Evolutionary conservation across 345 rosid species (phyloP).

Genomic region (Pistacia atlantica): DNA sequence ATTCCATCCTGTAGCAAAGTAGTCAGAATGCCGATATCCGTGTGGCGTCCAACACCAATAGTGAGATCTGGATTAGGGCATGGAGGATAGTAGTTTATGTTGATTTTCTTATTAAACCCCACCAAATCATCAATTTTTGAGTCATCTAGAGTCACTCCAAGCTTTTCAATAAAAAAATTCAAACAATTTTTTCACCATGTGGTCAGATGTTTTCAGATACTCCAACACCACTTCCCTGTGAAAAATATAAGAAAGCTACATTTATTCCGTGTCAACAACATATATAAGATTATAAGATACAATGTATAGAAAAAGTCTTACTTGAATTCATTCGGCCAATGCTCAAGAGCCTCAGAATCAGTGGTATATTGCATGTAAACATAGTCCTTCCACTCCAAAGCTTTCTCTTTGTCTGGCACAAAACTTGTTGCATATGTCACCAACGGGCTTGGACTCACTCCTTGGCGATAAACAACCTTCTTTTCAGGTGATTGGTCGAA

Average conservation of each 20-base stretch:
- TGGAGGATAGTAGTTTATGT: constrained; percentile 64
- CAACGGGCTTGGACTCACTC: constrained; percentile 48
- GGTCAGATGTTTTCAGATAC: constrained; percentile 42
- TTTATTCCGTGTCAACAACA: too few species aligned
- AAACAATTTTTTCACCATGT: constrained; percentile 44
- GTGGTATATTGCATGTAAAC: constrained; percentile 50
- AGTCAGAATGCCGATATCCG: constrained; percentile 59
- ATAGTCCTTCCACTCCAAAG: constrained; percentile 71
- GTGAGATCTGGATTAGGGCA: constrained; percentile 50
- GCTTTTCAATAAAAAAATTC: constrained; percentile 38
- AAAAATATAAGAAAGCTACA: not conserved
- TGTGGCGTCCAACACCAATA: constrained; percentile 61
- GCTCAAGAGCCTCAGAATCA: constrained; percentile 51
- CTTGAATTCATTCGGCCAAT: constrained; percentile 60
- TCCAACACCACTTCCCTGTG: constrained; percentile 49
- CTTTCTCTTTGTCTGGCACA: constrained; percentile 56
- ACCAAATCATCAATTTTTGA: constrained; percentile 39
- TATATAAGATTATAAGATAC: too few species aligned
- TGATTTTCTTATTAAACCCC: constrained; percentile 39
- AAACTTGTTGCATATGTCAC: constrained; percentile 63
- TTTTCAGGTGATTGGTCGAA: constrained; percentile 40
- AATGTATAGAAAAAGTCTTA: constrained; percentile 8
- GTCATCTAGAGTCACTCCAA: constrained; percentile 43
- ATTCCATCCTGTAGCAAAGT: constrained; percentile 60
- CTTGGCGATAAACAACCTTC: constrained; percentile 46